These are phyloP conservation scores for Crucibulum laeve DNA, from an alignment of 768 basidiomycete species.

Conservation along the genomic window DNA sequence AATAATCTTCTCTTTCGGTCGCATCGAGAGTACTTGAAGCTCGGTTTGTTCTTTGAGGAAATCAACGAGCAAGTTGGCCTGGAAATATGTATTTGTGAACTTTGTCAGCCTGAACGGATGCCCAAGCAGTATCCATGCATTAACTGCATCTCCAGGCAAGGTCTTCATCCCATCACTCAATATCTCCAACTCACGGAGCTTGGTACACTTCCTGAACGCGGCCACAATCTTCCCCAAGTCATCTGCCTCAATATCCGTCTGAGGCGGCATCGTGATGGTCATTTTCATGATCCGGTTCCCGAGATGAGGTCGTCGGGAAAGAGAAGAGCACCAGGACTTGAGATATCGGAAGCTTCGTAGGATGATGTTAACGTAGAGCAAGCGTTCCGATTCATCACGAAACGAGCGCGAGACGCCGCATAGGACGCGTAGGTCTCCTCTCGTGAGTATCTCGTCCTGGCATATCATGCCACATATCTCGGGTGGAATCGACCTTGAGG, in stretches of 20 bases:
- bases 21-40: slow-evolving; percentile 8
- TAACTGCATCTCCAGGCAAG: slow-evolving; percentile 9
- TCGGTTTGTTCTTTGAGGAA: slow-evolving; percentile 13
- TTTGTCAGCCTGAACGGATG: slow-evolving; percentile 14
- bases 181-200: slow-evolving; percentile 13
- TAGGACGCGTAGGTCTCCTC: slow-evolving; percentile 12
- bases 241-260: slow-evolving; percentile 11
- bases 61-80: slow-evolving; percentile 5
- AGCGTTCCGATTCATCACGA: slow-evolving; percentile 17
- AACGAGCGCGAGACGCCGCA: slow-evolving; percentile 16
- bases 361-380: slow-evolving; percentile 14
- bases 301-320: slow-evolving; percentile 13
- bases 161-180: slow-evolving; percentile 5
- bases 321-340: slow-evolving; percentile 13
- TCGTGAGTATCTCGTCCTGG: slow-evolving; percentile 7
- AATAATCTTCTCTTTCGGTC: neutral
- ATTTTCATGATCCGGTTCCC: slow-evolving; percentile 9
- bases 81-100: slow-evolving; percentile 19
- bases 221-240: slow-evolving; percentile 13
- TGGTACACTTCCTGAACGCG: slow-evolving; percentile 10
- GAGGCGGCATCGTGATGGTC: slow-evolving; percentile 13
- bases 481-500: slow-evolving; percentile 10
- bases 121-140: slow-evolving; percentile 15
- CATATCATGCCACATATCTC: slow-evolving; percentile 20
- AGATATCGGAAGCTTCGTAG: slow-evolving; percentile 11